Evolutionary conservation across 768 basidiomycete species (phyloP), one percentile per base, ranked within the genome.

Genomic region (Phylloporus arenicola): DNA sequence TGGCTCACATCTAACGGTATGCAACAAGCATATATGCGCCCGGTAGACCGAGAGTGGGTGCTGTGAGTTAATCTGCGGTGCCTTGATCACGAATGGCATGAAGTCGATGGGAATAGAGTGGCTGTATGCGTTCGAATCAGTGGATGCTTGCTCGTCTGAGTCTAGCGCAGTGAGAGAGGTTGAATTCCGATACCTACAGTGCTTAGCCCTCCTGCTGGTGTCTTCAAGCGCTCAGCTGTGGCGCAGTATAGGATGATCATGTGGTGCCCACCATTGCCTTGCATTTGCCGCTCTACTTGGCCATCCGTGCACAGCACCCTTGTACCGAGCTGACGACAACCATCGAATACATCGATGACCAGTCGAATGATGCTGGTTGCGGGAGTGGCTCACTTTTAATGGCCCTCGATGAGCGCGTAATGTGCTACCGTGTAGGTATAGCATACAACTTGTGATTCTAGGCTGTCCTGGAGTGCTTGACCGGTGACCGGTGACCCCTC

Each of bases 1-100:
- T 57, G 50, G 56, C 47, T 57, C 56, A 57, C 56, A 31, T 38
- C 24, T 25, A 7, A 57, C n/a, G 30, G 10, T 33, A 12, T 24
- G 12, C 12, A n/a, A 41, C 35, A 7, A 47, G 43, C 45, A 22
- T 52, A 29, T 27, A 33, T 44, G 31, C 42, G 24, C 44, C 16
- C 34, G 39, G 22, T 24, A 1, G 19, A 24, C 16, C 6, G n/a
- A 33, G n/a, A 20, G 37, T 25, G 42, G 13, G 24, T 13, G 24
- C 24, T n/a, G 14, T 41, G 10, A 41, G 40, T 16, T 41, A 16
- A 16, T 24, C n/a, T 37, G n/a, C 35, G 2, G 35, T 6, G 35
- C n/a, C 35, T 30, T 9, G n/a, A 10, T 37, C 17, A 9, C 16
- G 35, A 37, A 9, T 16, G n/a, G 13, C 17, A 17, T 7, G n/a